A percentile compares a stretch with the other conserved stretches of the same genome.
phyloP scores from a whole-genome alignment of 169 alveolate genomes.

The Cryptosporidium muris region DNA sequence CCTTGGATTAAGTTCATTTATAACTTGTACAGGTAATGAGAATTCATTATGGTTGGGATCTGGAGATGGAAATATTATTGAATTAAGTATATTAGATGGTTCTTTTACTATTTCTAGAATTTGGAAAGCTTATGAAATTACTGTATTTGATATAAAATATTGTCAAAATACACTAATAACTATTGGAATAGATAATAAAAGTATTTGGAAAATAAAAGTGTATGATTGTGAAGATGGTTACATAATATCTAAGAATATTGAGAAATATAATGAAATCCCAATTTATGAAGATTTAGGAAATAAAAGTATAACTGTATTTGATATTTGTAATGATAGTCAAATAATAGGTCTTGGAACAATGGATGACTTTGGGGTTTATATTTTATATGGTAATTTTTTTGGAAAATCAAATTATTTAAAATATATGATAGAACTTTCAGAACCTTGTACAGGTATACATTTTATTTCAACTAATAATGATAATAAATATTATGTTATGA shows the following conservation, averaged over 20 bases:
- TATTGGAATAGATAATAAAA: conserved; percentile 46
- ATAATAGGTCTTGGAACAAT: conserved; percentile 50
- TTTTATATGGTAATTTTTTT: conserved; percentile 56
- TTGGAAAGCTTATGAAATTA: conserved; percentile 57
- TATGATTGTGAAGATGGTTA: conserved; percentile 58
- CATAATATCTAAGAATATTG: conserved; percentile 19
- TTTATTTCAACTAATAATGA: conserved; percentile 29
- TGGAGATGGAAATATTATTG: conserved; percentile 40
- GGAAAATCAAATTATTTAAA: conserved; percentile 23
- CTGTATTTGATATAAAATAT: conserved; percentile 61
- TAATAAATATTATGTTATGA: conserved; percentile 43
- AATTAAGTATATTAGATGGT: conserved; percentile 52
- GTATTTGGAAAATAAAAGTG: conserved; percentile 40
- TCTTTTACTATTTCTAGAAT: conserved; percentile 8
- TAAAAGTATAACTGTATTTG: conserved; percentile 47
- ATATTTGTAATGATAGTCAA: conserved; percentile 36
- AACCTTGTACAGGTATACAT: conserved; percentile 67
- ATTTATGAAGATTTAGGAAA: conserved; percentile 21
- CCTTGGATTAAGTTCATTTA: conserved; percentile 44
- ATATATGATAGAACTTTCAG: conserved; percentile 27
- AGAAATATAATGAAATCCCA: conserved; percentile 13
- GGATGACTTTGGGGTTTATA: conserved; percentile 55
- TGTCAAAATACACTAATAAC: conserved; percentile 59
- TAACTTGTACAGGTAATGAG: conserved; percentile 65
- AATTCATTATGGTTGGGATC: conserved; percentile 68